Base-by-base conservation (phyloP, 768 basidiomycete species). In the Kwoniella botswanensis region DNA sequence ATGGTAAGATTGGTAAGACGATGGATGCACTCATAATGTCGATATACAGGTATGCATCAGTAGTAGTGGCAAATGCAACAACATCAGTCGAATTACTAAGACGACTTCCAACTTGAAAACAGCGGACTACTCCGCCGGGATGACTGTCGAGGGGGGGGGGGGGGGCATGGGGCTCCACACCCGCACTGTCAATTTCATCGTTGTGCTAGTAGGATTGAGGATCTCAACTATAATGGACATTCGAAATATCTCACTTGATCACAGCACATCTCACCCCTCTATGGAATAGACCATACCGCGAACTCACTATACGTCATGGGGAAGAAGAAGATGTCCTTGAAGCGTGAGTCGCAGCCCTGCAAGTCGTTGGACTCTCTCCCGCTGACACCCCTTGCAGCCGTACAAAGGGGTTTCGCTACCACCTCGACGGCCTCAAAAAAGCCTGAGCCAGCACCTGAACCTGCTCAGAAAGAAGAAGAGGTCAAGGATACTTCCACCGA, bases 271-370 rank as follows among this genome's bases (percentile, higher is more conserved):
- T 35, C 35, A 35, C 35, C 35, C 35, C 7, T 35, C 35, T 1
- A 35, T 35, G 35, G 35, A 35, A 35, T 35, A 35, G 35, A 35
- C 35, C 35, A 35, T 6, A 35, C 35, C 35, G 7, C 26, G 26
- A 26, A 26, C 26, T 12, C 4, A 5, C 26, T 58, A 11, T 59
- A 13, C 57, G 7, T 4, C 21, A 83, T 83, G 82, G 82, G 74
- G 3, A 83, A 83, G 75, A 83, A 83, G 74, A 83, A 83, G 71
- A 44, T 76, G 12, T 76, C 82, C 12, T 62, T 83, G 64, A 82
- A 82, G 64, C 82, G 79, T 78, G 66, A 75, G 76, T 63, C 15
- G 1, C 18, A 24, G n/a, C 53, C 24, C 67, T 35, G 26, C 43
- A n/a, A 11, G 15, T 26, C 15, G 17, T 50, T 13, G 26, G 42